These are phyloP conservation scores for Xerocomus minutiporus DNA, from an alignment of 1,284 basidiomycete species.

Conservation along the genomic window DNA sequence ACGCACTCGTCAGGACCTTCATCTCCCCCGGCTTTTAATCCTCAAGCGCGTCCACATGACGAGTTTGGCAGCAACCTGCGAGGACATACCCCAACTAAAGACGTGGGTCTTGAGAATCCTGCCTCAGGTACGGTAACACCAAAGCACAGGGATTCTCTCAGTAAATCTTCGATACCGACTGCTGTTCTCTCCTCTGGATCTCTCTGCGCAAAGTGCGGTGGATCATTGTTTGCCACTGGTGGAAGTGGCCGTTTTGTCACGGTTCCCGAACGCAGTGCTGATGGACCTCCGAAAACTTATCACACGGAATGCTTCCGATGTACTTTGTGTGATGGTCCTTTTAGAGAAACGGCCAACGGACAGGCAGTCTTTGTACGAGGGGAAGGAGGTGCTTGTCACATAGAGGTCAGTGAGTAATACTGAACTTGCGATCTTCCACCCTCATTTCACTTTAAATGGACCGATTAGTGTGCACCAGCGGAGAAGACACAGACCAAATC, in stretches of 20 bases:
- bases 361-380: conserved; percentile 65
- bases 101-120: conserved; percentile 7
- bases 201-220: conserved; percentile 55
- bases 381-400: conserved; percentile 63
- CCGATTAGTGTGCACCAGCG: conserved; percentile 58
- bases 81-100: conserved; percentile 9
- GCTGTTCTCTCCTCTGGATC: conserved; percentile 28
- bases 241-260: conserved; percentile 61
- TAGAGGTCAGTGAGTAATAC: conserved; percentile 48
- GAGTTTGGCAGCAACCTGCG: conserved; percentile 8
- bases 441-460: conserved; percentile 8
- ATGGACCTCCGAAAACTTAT: conserved; percentile 50
- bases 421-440: neutral
- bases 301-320: conserved; percentile 74
- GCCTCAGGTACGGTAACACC: conserved; percentile 20
- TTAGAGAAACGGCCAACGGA: conserved; percentile 57
- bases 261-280: conserved; percentile 51
- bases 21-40: conserved; percentile 46
- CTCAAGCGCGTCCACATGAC: conserved; percentile 20
- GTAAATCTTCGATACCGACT: conserved; percentile 22
- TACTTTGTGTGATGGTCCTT: conserved; percentile 55
- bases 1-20: conserved; percentile 54
- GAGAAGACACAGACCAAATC: conserved; percentile 42
- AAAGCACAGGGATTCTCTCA: conserved; percentile 21
- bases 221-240: conserved; percentile 51